Conservation (phyloP, 2,329 filamentous ascomycete genomes). For the Alternaria brassicae region DNA sequence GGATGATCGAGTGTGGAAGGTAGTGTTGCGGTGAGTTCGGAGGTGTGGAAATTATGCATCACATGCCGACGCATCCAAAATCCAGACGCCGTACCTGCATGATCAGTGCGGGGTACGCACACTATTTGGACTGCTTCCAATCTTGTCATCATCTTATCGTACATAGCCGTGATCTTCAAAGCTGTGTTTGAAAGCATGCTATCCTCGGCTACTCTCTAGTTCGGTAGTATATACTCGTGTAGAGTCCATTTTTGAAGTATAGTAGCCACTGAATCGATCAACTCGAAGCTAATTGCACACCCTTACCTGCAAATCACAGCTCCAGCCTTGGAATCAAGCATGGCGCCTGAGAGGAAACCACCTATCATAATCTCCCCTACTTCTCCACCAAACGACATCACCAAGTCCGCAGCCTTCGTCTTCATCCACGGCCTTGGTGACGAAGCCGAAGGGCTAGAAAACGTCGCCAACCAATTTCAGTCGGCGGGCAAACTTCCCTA, state of each 20-base stretch:
- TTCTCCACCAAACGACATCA: conserved; percentile 42
- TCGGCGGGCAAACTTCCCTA: conserved; percentile 57
- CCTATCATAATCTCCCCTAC: conserved; percentile 51
- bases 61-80: conserved; percentile 19
- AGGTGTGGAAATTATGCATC: conserved; percentile 18
- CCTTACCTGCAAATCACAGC: neutral
- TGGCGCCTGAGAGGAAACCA: conserved; percentile 21
- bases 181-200: neutral
- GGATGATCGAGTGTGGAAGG: conserved; percentile 7
- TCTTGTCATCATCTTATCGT: neutral
- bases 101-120: conserved; percentile 20
- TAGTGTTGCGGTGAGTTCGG: conserved; percentile 14
- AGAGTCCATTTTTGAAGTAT: neutral
- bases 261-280: neutral
- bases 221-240: neutral
- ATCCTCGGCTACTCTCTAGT: neutral
- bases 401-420: conserved; percentile 54
- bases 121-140: neutral
- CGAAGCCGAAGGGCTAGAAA: conserved; percentile 54
- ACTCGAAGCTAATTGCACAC: neutral
- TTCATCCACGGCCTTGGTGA: conserved; percentile 59
- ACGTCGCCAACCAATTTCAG: conserved; percentile 58
- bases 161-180: neutral
- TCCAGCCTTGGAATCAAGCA: neutral
- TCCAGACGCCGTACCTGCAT: conserved; percentile 13